These are phyloP conservation scores for Magnaporthiopsis rhizophila DNA, from an alignment of 2,329 filamentous ascomycete species.

Conservation along the genomic window DNA sequence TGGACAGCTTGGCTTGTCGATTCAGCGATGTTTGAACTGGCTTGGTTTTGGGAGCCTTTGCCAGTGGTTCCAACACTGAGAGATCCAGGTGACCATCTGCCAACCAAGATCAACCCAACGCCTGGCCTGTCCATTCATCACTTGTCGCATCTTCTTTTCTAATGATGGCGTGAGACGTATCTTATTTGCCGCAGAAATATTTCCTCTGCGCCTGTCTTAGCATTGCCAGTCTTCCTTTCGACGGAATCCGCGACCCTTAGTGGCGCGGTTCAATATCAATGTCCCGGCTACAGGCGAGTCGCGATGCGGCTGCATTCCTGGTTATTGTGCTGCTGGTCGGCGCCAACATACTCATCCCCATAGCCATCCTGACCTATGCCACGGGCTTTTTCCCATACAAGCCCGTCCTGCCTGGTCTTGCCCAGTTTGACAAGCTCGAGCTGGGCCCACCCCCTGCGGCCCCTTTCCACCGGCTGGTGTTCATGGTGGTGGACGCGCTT, in stretches of 20 bases:
- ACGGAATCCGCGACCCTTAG: not conserved
- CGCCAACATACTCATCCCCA: conserved; percentile 70
- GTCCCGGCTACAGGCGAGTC: not conserved
- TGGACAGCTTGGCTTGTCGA: not conserved
- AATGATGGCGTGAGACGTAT: not conserved
- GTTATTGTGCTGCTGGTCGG: conserved; percentile 43
- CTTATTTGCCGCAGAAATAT: no score
- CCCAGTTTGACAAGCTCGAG: conserved; percentile 51
- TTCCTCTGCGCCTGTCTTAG: not conserved
- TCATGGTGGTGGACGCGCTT: conserved; percentile 96
- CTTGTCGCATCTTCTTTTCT: not conserved
- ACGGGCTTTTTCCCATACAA: conserved; percentile 97
- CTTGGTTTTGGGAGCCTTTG: not conserved
- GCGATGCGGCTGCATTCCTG: conserved; percentile 6
- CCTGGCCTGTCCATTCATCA: not conserved
- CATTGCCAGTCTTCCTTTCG: not conserved
- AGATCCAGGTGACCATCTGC: not conserved
- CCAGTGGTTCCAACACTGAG: not conserved
- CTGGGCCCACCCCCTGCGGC: conserved; percentile 50
- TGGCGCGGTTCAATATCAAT: not conserved
- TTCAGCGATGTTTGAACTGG: no score
- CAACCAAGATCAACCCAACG: not conserved
- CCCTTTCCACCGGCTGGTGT: conserved; percentile 82
- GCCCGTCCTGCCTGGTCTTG: conserved; percentile 79
- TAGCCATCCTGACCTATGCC: conserved; percentile 70